phyloP scores from a whole-genome alignment of 768 basidiomycete species.

The Steccherinum ochraceum region DNA sequence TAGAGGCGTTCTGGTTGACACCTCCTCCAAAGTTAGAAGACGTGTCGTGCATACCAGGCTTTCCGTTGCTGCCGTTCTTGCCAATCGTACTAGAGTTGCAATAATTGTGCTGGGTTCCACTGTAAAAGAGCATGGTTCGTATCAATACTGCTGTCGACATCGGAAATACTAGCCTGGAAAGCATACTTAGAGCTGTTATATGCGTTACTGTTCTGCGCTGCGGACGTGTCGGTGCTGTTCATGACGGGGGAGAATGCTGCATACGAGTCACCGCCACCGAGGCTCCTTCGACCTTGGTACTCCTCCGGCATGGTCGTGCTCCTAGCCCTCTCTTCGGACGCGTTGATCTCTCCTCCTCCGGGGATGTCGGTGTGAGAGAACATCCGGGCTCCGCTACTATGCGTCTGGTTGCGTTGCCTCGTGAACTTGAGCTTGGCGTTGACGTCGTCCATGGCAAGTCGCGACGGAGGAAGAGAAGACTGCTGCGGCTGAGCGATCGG shows the following conservation, averaged over 20 bases:
- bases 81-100: slow-evolving; percentile 1
- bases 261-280: background rate
- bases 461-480: background rate
- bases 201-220: background rate
- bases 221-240: background rate
- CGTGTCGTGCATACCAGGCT: background rate
- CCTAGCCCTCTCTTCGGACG: background rate
- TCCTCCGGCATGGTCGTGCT: slow-evolving; percentile 19
- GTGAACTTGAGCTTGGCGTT: slow-evolving; percentile 3
- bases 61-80: slow-evolving; percentile 1
- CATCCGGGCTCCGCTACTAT: slow-evolving; percentile 15
- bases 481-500: background rate
- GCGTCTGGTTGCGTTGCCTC: slow-evolving; percentile 22
- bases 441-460: slow-evolving; percentile 9
- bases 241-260: background rate
- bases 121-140: background rate
- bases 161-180: background rate
- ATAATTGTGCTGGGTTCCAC: background rate
- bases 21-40: background rate
- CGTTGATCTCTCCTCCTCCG: background rate
- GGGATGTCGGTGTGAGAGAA: slow-evolving; percentile 16
- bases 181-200: background rate
- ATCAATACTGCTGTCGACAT: background rate
- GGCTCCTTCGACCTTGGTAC: slow-evolving; percentile 4
- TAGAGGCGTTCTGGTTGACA: background rate